These are phyloP conservation scores for Berkeleyomyces rouxiae DNA, from an alignment of 2,329 filamentous ascomycete genomes.

Conservation along the genomic window DNA sequence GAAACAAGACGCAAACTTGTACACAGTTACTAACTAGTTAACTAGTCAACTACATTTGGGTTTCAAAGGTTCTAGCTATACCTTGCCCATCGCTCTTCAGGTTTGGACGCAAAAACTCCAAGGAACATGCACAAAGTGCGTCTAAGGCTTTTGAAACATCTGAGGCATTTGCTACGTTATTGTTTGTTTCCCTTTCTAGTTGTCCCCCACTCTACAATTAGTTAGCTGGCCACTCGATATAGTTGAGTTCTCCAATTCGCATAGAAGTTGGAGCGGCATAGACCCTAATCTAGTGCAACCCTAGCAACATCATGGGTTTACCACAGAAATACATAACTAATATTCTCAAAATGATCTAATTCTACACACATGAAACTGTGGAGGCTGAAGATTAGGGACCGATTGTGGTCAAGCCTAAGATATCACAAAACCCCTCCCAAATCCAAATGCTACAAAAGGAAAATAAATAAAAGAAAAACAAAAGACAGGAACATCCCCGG, in stretches of 20 bases:
- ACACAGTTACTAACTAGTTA: too few species aligned
- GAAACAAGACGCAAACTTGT: too few species aligned
- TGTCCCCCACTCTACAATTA: background rate
- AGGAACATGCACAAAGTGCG: background rate
- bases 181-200: background rate
- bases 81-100: background rate
- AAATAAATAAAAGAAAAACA: background rate
- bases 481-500: background rate
- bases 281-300: too few species aligned
- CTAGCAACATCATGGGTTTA: too few species aligned
- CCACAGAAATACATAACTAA: too few species aligned
- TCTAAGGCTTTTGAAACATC: background rate
- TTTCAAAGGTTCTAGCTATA: background rate
- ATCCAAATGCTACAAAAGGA: background rate
- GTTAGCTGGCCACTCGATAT: too few species aligned
- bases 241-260: background rate
- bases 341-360: too few species aligned
- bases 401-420: background rate
- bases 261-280: too few species aligned
- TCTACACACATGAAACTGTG: background rate
- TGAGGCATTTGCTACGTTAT: background rate
- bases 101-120: background rate
- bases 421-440: conserved; percentile 8
- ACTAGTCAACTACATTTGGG: too few species aligned
- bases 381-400: background rate